Evolutionary conservation across 2,329 filamentous ascomycete genomes (phyloP).

Genomic region (Aciculosporium take): DNA sequence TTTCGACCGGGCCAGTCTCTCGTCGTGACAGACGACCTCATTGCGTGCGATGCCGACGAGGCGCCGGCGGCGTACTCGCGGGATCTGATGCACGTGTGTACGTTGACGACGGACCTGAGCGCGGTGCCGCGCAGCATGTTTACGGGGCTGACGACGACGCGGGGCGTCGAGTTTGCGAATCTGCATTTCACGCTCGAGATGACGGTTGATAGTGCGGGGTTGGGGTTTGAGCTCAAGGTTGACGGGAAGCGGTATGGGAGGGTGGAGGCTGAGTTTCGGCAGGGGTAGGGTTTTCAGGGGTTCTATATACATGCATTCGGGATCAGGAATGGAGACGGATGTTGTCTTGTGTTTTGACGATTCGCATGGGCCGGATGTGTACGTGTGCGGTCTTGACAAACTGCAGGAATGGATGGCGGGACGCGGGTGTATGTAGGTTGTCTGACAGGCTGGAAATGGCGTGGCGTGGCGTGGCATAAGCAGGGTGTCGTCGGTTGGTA

Average conservation of each 20-base stretch:
- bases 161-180: slow-evolving; percentile 70
- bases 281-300: not conserved
- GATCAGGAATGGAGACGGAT: not conserved
- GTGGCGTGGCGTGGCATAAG: too few species aligned
- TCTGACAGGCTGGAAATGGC: too few species aligned
- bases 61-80: slow-evolving; percentile 46
- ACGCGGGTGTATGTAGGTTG: too few species aligned
- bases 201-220: slow-evolving; percentile 62
- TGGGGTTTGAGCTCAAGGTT: slow-evolving; percentile 67
- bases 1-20: slow-evolving; percentile 67
- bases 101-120: slow-evolving; percentile 64
- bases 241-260: slow-evolving; percentile 64
- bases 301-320: too few species aligned
- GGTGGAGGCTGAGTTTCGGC: slow-evolving; percentile 68
- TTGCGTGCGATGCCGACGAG: slow-evolving; percentile 57
- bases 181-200: slow-evolving; percentile 73
- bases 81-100: slow-evolving; percentile 60
- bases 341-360: not conserved
- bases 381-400: too few species aligned
- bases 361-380: too few species aligned
- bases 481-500: too few species aligned
- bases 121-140: slow-evolving; percentile 62
- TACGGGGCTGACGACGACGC: slow-evolving; percentile 61
- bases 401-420: too few species aligned
- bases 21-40: slow-evolving; percentile 65